Percentiles rank a stretch among this genome's conserved stretches.
Conservation (phyloP, 169 alveolate genomes). For the Cryptosporidium tyzzeri region DNA sequence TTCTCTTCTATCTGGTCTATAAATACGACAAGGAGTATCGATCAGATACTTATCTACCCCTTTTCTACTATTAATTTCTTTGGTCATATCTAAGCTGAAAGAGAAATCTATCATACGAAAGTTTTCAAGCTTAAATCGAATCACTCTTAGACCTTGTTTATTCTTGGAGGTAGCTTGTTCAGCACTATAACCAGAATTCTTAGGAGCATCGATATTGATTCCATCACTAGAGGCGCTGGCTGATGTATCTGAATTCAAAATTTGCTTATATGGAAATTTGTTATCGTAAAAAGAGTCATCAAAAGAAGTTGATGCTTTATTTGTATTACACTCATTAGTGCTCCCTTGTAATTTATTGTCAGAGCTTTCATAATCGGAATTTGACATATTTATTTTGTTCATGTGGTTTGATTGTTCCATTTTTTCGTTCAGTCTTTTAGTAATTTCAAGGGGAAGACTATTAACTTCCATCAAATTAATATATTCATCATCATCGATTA, state of each 20-base stretch:
- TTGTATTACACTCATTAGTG: not conserved
- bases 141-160: conserved; percentile 50
- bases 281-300: not conserved
- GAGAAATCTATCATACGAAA: conserved; percentile 68
- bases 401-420: not conserved
- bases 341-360: not conserved
- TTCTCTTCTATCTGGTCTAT: conserved; percentile 70
- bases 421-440: conserved; percentile 43
- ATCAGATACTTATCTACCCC: conserved; percentile 60
- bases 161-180: not conserved
- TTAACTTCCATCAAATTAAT: conserved; percentile 66
- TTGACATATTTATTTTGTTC: not conserved
- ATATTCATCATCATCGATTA: conserved; percentile 57
- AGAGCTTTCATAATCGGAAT: not conserved
- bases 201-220: not conserved
- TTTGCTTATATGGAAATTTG: not conserved
- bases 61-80: conserved; percentile 36
- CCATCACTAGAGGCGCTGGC: not conserved
- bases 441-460: conserved; percentile 59
- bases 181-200: not conserved
- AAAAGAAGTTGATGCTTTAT: not conserved
- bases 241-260: not conserved
- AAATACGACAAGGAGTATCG: conserved; percentile 67
- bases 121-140: conserved; percentile 60
- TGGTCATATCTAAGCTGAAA: conserved; percentile 34